phyloP scores from a whole-genome alignment of 805 yeast species.

The Yamadazyma paraphyllophila region DNA sequence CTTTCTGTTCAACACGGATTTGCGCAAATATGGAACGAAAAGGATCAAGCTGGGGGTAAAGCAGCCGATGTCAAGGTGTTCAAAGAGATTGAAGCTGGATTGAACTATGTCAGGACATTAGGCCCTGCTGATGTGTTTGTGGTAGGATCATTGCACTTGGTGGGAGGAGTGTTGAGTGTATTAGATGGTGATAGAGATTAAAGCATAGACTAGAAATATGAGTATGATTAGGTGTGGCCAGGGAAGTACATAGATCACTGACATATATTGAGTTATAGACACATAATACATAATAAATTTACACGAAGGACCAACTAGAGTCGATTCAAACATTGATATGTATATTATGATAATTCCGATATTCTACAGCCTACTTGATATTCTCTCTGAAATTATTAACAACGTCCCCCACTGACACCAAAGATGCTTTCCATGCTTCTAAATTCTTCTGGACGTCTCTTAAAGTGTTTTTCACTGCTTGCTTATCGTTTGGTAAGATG shows the following conservation, averaged over 20 bases:
- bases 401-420: constrained; percentile 39
- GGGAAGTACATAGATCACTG: too few species aligned
- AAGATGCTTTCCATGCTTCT: constrained; percentile 38
- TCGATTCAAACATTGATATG: neutral
- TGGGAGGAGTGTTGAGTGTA: constrained; percentile 90
- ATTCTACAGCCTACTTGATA: constrained; percentile 21
- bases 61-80: constrained; percentile 50
- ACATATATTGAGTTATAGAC: too few species aligned
- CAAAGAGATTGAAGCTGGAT: constrained; percentile 68
- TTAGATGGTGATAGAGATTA: constrained; percentile 50
- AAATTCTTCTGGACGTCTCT: constrained; percentile 34
- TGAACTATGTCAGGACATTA: constrained; percentile 19
- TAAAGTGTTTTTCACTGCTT: constrained; percentile 29
- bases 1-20: constrained; percentile 76
- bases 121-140: constrained; percentile 69
- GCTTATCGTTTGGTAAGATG: constrained; percentile 36
- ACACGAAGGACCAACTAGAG: too few species aligned
- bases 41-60: constrained; percentile 26
- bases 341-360: constrained; percentile 1
- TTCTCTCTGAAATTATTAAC: constrained; percentile 44
- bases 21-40: constrained; percentile 63
- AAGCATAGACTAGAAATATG: too few species aligned
- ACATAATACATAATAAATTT: neutral
- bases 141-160: constrained; percentile 90
- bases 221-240: too few species aligned